A percentile compares a stretch with the other conserved stretches of the same genome.
phyloP scores from a whole-genome alignment of 768 basidiomycete species.

The Hericium coralloides region DNA sequence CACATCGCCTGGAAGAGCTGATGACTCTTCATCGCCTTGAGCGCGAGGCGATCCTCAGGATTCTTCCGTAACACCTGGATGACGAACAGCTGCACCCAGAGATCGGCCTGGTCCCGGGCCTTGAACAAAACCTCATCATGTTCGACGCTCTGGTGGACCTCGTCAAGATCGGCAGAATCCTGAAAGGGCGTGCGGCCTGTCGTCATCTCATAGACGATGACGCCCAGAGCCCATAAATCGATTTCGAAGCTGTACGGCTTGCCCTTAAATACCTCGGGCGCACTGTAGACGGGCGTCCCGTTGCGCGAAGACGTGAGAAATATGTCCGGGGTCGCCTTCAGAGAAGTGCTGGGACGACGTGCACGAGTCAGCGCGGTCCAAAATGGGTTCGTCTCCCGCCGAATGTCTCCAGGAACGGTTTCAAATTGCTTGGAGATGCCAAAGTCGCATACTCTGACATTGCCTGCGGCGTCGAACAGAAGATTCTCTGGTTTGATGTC shows the following conservation, averaged over 20 bases:
- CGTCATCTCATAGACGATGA: constrained; percentile 88
- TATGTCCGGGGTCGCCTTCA: no score
- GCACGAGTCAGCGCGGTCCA: not conserved
- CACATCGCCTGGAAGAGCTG: not conserved
- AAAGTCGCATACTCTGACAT: constrained; percentile 7
- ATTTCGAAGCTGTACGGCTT: constrained; percentile 29
- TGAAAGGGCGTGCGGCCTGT: constrained; percentile 4
- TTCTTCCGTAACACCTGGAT: constrained; percentile 1
- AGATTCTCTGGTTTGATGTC: constrained; percentile 10
- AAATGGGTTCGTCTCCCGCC: not conserved
- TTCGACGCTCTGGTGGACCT: not conserved
- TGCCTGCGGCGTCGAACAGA: constrained; percentile 2
- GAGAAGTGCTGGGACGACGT: no score
- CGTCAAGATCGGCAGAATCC: not conserved
- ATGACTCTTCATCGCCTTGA: not conserved
- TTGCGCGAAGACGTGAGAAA: no score
- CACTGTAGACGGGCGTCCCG: constrained; percentile 5
- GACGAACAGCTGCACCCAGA: not conserved
- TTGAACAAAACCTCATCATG: not conserved
- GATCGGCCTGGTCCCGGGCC: not conserved
- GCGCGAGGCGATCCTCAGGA: not conserved
- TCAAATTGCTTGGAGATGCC: constrained; percentile 6
- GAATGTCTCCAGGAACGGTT: not conserved
- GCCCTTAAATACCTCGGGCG: constrained; percentile 2
- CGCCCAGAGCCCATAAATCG: constrained; percentile 96